phyloP scores from a whole-genome alignment of 2,329 filamentous ascomycete species.

The Huntiella bhutanensis region DNA sequence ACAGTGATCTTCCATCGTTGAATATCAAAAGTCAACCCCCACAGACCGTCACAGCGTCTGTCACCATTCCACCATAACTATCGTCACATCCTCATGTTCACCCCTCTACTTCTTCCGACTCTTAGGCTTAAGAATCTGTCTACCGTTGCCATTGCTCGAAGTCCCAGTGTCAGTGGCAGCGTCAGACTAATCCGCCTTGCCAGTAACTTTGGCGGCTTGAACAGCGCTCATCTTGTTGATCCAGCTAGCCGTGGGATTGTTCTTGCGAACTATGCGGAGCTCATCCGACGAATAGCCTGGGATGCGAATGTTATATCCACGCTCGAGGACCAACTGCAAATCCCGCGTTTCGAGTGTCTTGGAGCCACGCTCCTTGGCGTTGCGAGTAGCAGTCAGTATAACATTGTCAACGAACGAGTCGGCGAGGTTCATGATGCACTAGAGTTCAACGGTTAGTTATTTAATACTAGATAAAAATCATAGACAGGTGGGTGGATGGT shows the following conservation, averaged over 20 bases:
- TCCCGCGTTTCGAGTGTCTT: conserved; percentile 80
- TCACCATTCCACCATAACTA: too few species aligned
- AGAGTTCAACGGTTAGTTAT: conserved; percentile 3
- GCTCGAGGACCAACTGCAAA: conserved; percentile 64
- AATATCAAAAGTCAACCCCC: too few species aligned
- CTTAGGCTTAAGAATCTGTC: too few species aligned
- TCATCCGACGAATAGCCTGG: conserved; percentile 91
- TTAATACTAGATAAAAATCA: not conserved
- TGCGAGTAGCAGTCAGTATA: conserved; percentile 66
- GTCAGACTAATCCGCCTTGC: conserved; percentile 30
- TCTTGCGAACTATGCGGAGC: conserved; percentile 81
- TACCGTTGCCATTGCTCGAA: too few species aligned
- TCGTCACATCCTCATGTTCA: too few species aligned
- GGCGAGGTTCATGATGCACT: conserved; percentile 75
- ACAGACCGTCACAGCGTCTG: too few species aligned
- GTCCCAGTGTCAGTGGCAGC: too few species aligned
- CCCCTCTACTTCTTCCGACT: too few species aligned
- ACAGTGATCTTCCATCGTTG: too few species aligned
- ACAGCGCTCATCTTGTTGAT: conserved; percentile 95
- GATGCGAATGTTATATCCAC: conserved; percentile 77
- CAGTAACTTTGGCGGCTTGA: conserved; percentile 73
- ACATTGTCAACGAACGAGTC: conserved; percentile 93
- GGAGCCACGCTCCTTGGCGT: conserved; percentile 81
- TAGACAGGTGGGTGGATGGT: not conserved
- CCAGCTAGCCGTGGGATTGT: conserved; percentile 74